These are phyloP conservation scores for Sporothrix luriei DNA, from an alignment of 2,329 filamentous ascomycete genomes.

Conservation along the genomic window DNA sequence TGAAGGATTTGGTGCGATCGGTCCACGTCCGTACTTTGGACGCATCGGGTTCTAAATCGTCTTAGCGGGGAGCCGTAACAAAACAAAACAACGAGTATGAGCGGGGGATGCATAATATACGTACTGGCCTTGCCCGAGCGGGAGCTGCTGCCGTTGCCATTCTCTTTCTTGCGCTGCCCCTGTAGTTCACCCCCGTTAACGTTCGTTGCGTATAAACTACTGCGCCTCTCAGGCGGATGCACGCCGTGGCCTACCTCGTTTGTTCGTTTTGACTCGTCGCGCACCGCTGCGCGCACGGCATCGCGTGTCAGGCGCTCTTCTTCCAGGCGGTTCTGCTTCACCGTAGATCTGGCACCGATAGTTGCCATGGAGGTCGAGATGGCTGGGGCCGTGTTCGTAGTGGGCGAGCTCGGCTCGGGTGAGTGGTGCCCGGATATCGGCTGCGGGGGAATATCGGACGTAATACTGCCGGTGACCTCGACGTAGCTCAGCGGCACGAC, in stretches of 20 bases:
- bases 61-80: neutral
- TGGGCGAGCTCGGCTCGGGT: slow-evolving; percentile 28
- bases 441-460: slow-evolving; percentile 45
- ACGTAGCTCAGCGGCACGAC: slow-evolving; percentile 97
- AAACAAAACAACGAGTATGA: neutral
- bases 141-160: slow-evolving; percentile 54
- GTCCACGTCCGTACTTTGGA: slow-evolving; percentile 89
- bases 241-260: slow-evolving; percentile 77
- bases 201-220: slow-evolving; percentile 70
- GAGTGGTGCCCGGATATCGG: slow-evolving; percentile 48
- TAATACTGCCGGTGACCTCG: slow-evolving; percentile 73
- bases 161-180: slow-evolving; percentile 64
- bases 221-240: slow-evolving; percentile 73
- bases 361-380: slow-evolving; percentile 55
- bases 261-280: slow-evolving; percentile 61
- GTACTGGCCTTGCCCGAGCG: slow-evolving; percentile 61
- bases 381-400: slow-evolving; percentile 44
- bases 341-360: slow-evolving; percentile 60
- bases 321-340: slow-evolving; percentile 77
- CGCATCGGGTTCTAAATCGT: slow-evolving; percentile 70
- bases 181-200: slow-evolving; percentile 55
- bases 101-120: slow-evolving; percentile 37
- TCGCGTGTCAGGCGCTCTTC: slow-evolving; percentile 84
- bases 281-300: slow-evolving; percentile 63
- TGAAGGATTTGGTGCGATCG: slow-evolving; percentile 92